Evolutionary conservation across 371 early-diverging fungal species (phyloP).

Genomic region (Mucor velutinosus): DNA sequence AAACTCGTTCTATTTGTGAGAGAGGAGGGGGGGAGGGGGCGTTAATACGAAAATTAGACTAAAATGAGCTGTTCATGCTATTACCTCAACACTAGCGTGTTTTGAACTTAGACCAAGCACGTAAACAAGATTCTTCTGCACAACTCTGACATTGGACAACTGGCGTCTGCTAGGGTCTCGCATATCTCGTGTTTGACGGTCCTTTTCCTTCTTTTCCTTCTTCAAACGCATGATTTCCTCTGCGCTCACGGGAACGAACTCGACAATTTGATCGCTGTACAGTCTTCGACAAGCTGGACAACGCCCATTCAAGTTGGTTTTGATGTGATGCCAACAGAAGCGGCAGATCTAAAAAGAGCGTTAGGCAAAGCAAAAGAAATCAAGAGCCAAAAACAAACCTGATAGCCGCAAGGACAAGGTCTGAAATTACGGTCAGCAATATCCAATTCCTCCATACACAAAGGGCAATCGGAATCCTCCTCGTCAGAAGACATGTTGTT

Average conservation of each 20-base stretch:
- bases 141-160: conserved; percentile 88
- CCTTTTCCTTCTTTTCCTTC: conserved; percentile 86
- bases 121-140: conserved; percentile 95
- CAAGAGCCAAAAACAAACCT: conserved; percentile 55
- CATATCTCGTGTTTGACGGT: conserved; percentile 86
- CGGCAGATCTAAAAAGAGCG: conserved; percentile 82
- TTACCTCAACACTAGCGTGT: conserved; percentile 85
- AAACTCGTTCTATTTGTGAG: conserved; percentile 66
- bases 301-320: conserved; percentile 85
- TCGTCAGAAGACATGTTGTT: conserved; percentile 59
- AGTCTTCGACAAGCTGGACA: conserved; percentile 93
- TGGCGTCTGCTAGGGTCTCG: conserved; percentile 86
- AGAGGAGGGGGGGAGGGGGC: neutral
- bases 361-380: neutral
- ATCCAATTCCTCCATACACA: conserved; percentile 98
- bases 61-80: conserved; percentile 2
- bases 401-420: conserved; percentile 97
- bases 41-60: conserved; percentile 7
- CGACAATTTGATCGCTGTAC: conserved; percentile 86
- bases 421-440: conserved; percentile 92
- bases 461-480: conserved; percentile 93
- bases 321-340: conserved; percentile 98
- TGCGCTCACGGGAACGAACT: conserved; percentile 87
- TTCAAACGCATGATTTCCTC: conserved; percentile 77
- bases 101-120: conserved; percentile 89